Evolutionary conservation across 768 basidiomycete genomes (phyloP).

Genomic region (Collybia sordida): DNA sequence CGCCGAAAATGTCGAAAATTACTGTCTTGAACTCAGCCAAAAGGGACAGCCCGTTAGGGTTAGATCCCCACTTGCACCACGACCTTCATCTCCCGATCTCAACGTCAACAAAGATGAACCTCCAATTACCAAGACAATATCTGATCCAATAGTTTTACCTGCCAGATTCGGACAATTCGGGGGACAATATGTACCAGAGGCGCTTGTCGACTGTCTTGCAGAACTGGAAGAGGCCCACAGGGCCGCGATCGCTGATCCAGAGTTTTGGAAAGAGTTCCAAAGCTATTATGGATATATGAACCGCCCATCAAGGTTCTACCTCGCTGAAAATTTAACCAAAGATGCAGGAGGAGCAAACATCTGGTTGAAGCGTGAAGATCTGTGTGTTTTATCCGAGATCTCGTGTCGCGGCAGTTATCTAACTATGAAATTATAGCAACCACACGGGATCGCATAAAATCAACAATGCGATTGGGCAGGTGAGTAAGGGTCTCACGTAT

Average conservation of each 20-base stretch:
- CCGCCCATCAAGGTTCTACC: constrained; percentile 87
- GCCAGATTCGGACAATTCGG: constrained; percentile 93
- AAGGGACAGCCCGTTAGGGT: constrained; percentile 36
- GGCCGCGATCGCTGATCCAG: constrained; percentile 80
- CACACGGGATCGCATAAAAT: constrained; percentile 99
- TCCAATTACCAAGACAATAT: constrained; percentile 24
- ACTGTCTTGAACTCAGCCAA: constrained; percentile 68
- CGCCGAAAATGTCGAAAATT: constrained; percentile 57
- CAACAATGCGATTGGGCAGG: constrained; percentile 98
- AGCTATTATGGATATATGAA: constrained; percentile 93
- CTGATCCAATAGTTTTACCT: constrained; percentile 56
- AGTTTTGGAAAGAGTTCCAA: constrained; percentile 90
- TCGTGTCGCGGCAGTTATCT: constrained; percentile 5
- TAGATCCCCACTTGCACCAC: constrained; percentile 27
- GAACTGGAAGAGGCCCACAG: constrained; percentile 94
- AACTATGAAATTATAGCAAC: constrained; percentile 52
- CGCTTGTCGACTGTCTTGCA: constrained; percentile 86
- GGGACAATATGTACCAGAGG: constrained; percentile 96
- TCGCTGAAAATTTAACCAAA: constrained; percentile 88
- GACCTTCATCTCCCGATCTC: constrained; percentile 23
- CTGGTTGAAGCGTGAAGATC: constrained; percentile 96
- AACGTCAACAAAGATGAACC: constrained; percentile 29
- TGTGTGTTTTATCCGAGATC: constrained; percentile 44
- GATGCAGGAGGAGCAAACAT: constrained; percentile 92
- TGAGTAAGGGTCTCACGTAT: constrained; percentile 21